Conservation (phyloP, 2,329 filamentous ascomycete species). For the Trichoderma arundinaceum region DNA sequence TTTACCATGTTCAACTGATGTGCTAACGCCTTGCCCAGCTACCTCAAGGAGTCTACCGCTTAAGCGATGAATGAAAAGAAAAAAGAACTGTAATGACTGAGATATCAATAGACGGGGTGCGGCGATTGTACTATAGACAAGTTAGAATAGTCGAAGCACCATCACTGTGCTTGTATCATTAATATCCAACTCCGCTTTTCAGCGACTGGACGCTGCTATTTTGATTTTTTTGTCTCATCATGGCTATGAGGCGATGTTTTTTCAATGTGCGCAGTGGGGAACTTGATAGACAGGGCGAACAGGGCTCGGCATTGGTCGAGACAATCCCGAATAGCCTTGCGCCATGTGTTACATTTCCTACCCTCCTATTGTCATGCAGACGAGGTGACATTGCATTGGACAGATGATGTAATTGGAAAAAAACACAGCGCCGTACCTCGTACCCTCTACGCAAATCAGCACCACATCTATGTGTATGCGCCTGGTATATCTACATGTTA, state of each 20-base stretch:
- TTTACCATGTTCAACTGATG: background rate
- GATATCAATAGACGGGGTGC: constrained; percentile 47
- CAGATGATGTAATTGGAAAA: background rate
- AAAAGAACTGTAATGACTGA: constrained; percentile 44
- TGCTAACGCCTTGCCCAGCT: constrained; percentile 52
- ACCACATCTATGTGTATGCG: background rate
- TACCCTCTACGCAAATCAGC: background rate
- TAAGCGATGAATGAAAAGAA: constrained; percentile 51
- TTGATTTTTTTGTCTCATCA: background rate
- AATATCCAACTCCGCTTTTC: constrained; percentile 47
- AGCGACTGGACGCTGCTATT: constrained; percentile 20
- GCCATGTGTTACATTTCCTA: constrained; percentile 10
- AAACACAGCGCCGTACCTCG: background rate
- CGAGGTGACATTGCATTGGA: constrained; percentile 5
- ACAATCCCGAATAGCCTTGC: constrained; percentile 14
- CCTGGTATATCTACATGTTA: constrained; percentile 16
- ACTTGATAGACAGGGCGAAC: background rate
- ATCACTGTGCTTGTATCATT: constrained; percentile 43
- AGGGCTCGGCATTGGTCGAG: background rate
- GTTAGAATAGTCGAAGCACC: constrained; percentile 43
- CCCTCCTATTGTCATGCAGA: constrained; percentile 1
- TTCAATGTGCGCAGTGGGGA: constrained; percentile 1
- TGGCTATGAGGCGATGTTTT: background rate
- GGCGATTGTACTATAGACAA: constrained; percentile 50
- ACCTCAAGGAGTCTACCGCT: constrained; percentile 71